Evolutionary conservation across 1,284 basidiomycete genomes (phyloP).

Genomic region (Rhodotorula sp.): DNA sequence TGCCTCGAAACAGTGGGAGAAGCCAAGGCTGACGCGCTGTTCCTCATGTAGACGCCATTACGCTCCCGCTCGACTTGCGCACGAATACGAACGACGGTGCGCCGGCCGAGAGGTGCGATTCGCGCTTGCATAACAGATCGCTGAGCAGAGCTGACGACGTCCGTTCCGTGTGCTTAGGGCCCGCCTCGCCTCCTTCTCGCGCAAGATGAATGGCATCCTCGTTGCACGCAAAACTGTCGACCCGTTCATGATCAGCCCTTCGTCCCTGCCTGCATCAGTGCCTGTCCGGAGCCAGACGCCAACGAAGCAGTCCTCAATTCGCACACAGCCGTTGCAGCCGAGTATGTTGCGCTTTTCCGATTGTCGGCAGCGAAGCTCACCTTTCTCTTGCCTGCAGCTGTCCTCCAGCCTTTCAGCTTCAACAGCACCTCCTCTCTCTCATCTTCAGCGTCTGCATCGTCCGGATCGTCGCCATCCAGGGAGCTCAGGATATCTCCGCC

Average conservation of each 20-base stretch:
- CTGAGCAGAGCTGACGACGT: not conserved
- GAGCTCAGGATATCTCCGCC: not conserved
- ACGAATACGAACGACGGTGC: not conserved
- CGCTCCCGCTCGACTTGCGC: slow-evolving; percentile 5
- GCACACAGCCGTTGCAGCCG: not conserved
- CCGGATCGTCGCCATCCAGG: not conserved
- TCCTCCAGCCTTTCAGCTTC: not conserved
- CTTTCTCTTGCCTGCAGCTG: not conserved
- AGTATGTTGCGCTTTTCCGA: not conserved
- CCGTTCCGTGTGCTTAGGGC: not conserved
- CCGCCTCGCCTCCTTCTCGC: slow-evolving; percentile 21
- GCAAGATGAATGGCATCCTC: slow-evolving; percentile 20
- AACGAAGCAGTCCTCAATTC: not conserved
- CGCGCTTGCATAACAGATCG: not conserved
- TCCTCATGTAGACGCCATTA: not conserved
- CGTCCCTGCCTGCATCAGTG: not conserved
- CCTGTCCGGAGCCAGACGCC: not conserved
- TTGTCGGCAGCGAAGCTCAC: not conserved
- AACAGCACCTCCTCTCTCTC: not conserved
- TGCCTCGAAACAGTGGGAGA: not conserved
- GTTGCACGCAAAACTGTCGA: slow-evolving; percentile 16
- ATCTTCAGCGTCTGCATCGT: not conserved
- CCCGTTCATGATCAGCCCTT: not conserved
- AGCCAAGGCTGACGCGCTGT: not conserved
- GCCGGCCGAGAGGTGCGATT: not conserved